Percentiles rank a stretch among this genome's conserved stretches.
These are phyloP conservation scores for Gorgonomyces haynaldii DNA, from an alignment of 192 early-diverging fungal species.

Conservation along the genomic window DNA sequence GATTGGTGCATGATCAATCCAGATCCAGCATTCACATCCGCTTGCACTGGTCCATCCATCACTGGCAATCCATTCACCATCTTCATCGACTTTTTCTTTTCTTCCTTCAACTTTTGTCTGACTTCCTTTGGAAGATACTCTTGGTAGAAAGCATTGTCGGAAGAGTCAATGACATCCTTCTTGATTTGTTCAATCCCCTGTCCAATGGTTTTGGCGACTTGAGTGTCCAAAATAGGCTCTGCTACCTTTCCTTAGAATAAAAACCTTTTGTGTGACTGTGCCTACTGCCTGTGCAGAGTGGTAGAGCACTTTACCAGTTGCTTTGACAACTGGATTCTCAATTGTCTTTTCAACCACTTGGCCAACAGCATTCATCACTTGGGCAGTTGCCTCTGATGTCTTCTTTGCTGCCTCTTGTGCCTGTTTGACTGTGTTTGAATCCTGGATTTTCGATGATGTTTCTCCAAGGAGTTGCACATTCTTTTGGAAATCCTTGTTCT, in stretches of 20 bases:
- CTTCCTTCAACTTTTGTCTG: constrained; percentile 16
- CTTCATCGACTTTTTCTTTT: neutral
- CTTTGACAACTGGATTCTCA: constrained; percentile 58
- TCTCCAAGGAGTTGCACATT: constrained; percentile 85
- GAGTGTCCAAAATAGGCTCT: constrained; percentile 40
- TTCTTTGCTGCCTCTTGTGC: constrained; percentile 52
- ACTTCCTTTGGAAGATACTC: constrained; percentile 35
- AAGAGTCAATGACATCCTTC: constrained; percentile 17
- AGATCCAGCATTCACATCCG: constrained; percentile 16
- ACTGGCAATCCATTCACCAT: constrained; percentile 1
- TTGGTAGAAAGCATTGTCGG: constrained; percentile 20
- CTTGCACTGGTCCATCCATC: constrained; percentile 12
- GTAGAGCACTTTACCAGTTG: constrained; percentile 53
- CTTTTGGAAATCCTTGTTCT: constrained; percentile 86
- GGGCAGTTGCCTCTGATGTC: constrained; percentile 17
- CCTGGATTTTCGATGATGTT: constrained; percentile 64
- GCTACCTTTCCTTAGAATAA: constrained; percentile 26
- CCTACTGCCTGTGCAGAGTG: constrained; percentile 26
- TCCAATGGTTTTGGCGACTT: constrained; percentile 36
- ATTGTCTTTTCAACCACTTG: constrained; percentile 30
- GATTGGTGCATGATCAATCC: constrained; percentile 72
- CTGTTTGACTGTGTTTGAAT: constrained; percentile 77
- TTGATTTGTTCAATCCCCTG: constrained; percentile 28
- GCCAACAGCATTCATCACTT: constrained; percentile 59
- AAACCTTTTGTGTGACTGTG: constrained; percentile 23